Evolutionary conservation across 2,329 filamentous ascomycete species (phyloP), one percentile per base, ranked within the genome.

Genomic region (Fusarium palustre): DNA sequence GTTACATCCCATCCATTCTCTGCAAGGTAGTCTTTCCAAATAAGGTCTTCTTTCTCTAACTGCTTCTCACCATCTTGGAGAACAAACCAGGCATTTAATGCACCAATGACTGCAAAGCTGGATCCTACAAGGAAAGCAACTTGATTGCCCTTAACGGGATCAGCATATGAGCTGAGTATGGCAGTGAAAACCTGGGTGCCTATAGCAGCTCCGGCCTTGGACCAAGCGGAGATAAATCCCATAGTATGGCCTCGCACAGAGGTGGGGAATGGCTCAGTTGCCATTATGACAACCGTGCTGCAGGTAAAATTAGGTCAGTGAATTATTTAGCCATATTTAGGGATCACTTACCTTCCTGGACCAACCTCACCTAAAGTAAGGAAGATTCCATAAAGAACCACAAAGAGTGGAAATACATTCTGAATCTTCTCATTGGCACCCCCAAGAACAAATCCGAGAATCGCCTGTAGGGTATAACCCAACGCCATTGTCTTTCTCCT

Each of bases 251-350:
- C 58, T 43, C 58, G 54, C 1, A 61, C 36, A 1, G 58, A 61
- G 11, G 58, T 61, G 2, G 58, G 58, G 15, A 61, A 61, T n/a
- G 58, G 58, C 1, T 61, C 58, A 1, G 58, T 61, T 3, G 58
- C 43, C 3, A 61, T 42, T 1, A 61, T 61, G 5, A 50, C 36
- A 30, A 61, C 58, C 15, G 58, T 61, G 0, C 57, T 59, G 8
- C 10, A 9, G 15, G 13, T 7, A 15, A 33, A 16, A 16, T 6
- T 7, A 33, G 13, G 31, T 33, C 13, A 30, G 31, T 16, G 31
- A 7, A 33, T 7, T 33, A 16, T 8, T 16, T 16, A 33, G 31
- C 15, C 13, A 33, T 5, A 7, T 11, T 16, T 33, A 33, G 31
- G 7, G 10, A n/a, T 9, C 10, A 59, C 41, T 22, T 3, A 59